Conservation (phyloP, 2,329 filamentous ascomycete species). For the Polychaeton citri region DNA sequence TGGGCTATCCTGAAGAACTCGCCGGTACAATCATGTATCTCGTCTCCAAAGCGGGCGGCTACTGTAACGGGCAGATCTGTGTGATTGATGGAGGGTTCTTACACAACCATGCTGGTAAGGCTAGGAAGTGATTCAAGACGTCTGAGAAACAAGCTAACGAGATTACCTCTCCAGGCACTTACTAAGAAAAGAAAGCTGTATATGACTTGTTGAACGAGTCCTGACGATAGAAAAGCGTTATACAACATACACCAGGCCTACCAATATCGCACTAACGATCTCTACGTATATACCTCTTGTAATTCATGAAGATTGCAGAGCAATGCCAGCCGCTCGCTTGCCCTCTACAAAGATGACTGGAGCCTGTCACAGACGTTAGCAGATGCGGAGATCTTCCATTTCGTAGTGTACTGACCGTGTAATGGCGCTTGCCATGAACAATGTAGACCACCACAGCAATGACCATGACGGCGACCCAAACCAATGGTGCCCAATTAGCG, state of each 20-base stretch:
- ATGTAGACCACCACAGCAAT: constrained; percentile 14
- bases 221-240: too few relatives aligned
- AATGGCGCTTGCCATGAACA: constrained; percentile 12
- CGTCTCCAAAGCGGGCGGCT: constrained; percentile 36
- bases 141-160: too few relatives aligned
- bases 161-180: too few relatives aligned
- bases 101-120: constrained; percentile 15
- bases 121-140: too few relatives aligned
- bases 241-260: too few relatives aligned
- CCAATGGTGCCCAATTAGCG: constrained; percentile 19
- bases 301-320: not conserved
- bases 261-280: too few relatives aligned
- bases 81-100: constrained; percentile 34
- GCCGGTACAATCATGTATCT: constrained; percentile 38
- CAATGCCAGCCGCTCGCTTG: not conserved
- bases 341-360: constrained; percentile 5
- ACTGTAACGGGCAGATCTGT: constrained; percentile 41
- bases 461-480: constrained; percentile 17
- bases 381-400: too few relatives aligned
- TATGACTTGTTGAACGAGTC: too few relatives aligned
- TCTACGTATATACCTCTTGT: too few relatives aligned
- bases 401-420: too few relatives aligned
- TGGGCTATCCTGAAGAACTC: constrained; percentile 31
- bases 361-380: too few relatives aligned
- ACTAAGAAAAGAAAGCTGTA: too few relatives aligned